Evolutionary conservation across 169 alveolate genomes (phyloP).

Genomic region (Plasmodium cynomolgi): DNA sequence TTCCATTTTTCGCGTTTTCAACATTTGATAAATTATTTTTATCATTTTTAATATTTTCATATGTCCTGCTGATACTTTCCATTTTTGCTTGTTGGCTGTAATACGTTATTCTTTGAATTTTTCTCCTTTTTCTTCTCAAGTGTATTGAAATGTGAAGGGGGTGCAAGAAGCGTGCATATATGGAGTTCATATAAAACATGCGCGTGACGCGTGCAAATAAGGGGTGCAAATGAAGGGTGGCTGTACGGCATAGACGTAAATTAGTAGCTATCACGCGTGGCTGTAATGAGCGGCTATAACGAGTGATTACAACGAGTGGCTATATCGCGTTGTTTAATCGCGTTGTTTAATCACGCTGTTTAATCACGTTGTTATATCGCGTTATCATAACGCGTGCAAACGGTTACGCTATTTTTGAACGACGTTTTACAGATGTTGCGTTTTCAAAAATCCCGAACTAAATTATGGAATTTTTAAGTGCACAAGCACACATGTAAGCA

Average conservation of each 20-base stretch:
- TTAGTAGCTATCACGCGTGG: background rate
- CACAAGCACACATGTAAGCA: background rate
- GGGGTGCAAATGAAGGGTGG: background rate
- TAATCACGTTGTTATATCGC: background rate
- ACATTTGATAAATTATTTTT: background rate
- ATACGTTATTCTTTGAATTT: background rate
- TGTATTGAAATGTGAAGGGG: background rate
- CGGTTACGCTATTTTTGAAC: background rate
- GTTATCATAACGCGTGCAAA: background rate
- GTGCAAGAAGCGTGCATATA: background rate
- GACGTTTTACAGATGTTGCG: background rate
- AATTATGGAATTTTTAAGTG: background rate
- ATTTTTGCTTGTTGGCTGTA: background rate
- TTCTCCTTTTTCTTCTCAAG: constrained; percentile 1
- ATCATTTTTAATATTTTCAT: background rate
- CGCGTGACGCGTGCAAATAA: background rate
- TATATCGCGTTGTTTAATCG: background rate
- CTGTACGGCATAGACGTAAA: background rate
- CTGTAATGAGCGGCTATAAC: background rate
- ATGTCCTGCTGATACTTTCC: constrained; percentile 7
- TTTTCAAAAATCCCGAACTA: background rate
- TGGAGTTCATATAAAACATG: background rate
- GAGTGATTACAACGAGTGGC: background rate
- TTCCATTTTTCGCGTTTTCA: background rate
- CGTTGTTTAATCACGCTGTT: background rate